A percentile compares a stretch with the other conserved stretches of the same genome.
phyloP scores from a whole-genome alignment of 306 rosid genomes.

The Vigna nakashimae region DNA sequence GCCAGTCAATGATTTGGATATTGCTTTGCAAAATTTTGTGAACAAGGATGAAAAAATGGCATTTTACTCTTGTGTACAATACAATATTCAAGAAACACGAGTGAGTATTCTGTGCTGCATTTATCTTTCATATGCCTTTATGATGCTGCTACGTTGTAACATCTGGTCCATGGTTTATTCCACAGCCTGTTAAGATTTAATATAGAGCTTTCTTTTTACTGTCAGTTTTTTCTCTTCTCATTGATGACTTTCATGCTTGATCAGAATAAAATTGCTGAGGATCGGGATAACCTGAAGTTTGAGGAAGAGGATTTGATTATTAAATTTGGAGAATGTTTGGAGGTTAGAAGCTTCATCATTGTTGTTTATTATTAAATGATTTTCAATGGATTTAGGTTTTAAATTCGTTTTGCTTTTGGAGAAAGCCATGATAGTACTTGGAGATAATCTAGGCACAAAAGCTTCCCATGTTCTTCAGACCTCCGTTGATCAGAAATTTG shows the following conservation, averaged over 20 bases:
- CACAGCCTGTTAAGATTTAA: constrained; percentile 8
- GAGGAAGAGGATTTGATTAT: constrained; percentile 86
- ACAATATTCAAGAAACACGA: constrained; percentile 89
- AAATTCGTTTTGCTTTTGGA: constrained; percentile 24
- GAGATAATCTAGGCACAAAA: constrained; percentile 28
- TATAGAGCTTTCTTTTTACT: constrained; percentile 18
- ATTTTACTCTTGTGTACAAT: constrained; percentile 76
- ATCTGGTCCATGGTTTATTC: constrained; percentile 31
- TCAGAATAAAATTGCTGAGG: constrained; percentile 82
- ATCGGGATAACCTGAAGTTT: constrained; percentile 66
- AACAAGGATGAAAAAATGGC: constrained; percentile 95
- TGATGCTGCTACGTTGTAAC: constrained; percentile 26
- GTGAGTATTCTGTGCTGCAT: constrained; percentile 60
- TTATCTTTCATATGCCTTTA: constrained; percentile 7
- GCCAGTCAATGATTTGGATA: constrained; percentile 93
- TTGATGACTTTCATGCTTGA: constrained; percentile 44
- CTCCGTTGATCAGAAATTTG: constrained; percentile 26
- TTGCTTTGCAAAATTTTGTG: constrained; percentile 91
- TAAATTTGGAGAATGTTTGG: constrained; percentile 92
- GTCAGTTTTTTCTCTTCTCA: constrained; percentile 27
- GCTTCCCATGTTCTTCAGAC: constrained; percentile 21
- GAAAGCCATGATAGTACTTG: constrained; percentile 36
- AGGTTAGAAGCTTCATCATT: constrained; percentile 63
- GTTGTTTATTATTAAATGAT: constrained; percentile 24
- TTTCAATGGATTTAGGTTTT: constrained; percentile 26